Evolutionary conservation across 164 flowering plant genomes (phyloP), one percentile per base, ranked within the genome.

Genomic region (Sedum album): DNA sequence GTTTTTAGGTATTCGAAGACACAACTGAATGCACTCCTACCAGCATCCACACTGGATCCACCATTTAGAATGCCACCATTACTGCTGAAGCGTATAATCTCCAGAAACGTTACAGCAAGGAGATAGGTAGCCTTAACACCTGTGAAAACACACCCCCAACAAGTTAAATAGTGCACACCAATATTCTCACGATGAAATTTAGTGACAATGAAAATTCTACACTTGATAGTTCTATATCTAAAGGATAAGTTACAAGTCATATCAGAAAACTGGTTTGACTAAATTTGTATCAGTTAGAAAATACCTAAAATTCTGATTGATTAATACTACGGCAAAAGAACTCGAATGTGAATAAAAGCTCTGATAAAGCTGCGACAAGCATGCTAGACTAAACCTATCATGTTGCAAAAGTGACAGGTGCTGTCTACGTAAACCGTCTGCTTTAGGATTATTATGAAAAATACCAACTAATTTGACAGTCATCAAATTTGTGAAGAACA

Each of bases 51-150:
- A 72, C 72, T 75, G 64, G 88, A 55, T 42, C 79, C 81, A 65
- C 94, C 90, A 80, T 92, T 92, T 55, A 95, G 97, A 76, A 92
- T 88, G 60, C 99, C 98, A 72, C 99, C 99, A 76, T 95, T 92
- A 78, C 98, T 89, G 78, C 91, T 88, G 79, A 95, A 95, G 67
- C 99, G 93, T 71, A 88, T 85, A 38, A 90, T 92, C 79, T 95
- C 99, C 76, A 95, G 48, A 77, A 89, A 90, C 55, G 98, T 80
- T 44, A 95, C 99, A 1, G 99, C 97, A 73, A 95, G 93, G 70
- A 95, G 95, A 82, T 95, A 95, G 44, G 97, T 95, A 41, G 99
- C 98, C 84, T 95, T 95, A 48, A 95, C 98, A 66, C 97, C 97
- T 95, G 79, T 28, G 69, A 33, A n/a, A n/a, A n/a, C n/a, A n/a